These are phyloP conservation scores for Alloteropsis angusta DNA, from an alignment of 202 grass and related monocot species.

Conservation along the genomic window DNA sequence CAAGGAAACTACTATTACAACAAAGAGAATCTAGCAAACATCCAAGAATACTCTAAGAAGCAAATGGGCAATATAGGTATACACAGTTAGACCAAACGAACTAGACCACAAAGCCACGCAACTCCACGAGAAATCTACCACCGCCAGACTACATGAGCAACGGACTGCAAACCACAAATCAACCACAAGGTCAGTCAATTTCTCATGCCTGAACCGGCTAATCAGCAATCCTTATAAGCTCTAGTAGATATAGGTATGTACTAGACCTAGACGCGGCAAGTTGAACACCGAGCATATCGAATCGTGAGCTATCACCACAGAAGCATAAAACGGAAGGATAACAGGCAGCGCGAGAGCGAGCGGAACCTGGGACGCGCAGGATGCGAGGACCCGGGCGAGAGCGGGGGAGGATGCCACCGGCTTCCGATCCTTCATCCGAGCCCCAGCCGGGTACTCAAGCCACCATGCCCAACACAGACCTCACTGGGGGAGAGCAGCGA, in stretches of 20 bases:
- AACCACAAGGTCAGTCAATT: not conserved
- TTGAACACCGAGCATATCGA: not conserved
- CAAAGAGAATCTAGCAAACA: not conserved
- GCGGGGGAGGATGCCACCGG: constrained; percentile 31
- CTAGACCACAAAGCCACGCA: not conserved
- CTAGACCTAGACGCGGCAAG: not conserved
- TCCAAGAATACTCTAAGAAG: not conserved
- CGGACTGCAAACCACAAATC: not conserved
- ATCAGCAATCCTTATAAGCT: not conserved
- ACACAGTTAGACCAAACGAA: not conserved
- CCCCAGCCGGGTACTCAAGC: constrained; percentile 20
- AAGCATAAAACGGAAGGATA: not conserved
- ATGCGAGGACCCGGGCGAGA: constrained; percentile 44
- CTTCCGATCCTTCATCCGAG: constrained; percentile 72
- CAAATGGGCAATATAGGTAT: not conserved
- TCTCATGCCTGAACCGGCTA: not conserved
- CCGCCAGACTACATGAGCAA: not conserved
- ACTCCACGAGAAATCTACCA: not conserved
- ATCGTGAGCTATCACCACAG: not conserved
- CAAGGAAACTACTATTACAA: not conserved
- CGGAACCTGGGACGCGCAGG: constrained; percentile 65
- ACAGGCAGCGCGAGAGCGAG: not conserved
- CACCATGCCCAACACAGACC: constrained; percentile 3
- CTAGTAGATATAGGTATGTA: not conserved
- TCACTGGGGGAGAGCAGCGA: not conserved